Conservation (phyloP, 306 rosid species). For the Cicer chorassanicum region DNA sequence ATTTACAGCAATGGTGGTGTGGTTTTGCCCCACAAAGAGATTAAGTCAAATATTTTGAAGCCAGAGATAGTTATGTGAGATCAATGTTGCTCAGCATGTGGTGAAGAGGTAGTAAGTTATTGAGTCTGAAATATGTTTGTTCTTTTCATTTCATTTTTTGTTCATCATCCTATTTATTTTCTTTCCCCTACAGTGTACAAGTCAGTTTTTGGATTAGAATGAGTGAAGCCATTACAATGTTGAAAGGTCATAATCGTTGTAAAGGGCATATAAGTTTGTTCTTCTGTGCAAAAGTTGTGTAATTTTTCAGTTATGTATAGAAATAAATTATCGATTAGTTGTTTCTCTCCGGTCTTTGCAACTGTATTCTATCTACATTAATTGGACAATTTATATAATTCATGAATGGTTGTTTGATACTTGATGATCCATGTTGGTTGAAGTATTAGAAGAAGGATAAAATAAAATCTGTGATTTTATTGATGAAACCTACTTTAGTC, state of each 20-base stretch:
- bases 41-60: constrained; percentile 90
- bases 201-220: constrained; percentile 44
- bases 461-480: too few relatives aligned
- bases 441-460: background rate
- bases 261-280: constrained; percentile 42
- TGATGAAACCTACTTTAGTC: too few relatives aligned
- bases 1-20: constrained; percentile 94
- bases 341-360: constrained; percentile 16
- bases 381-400: constrained; percentile 7
- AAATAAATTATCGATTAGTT: constrained; percentile 41
- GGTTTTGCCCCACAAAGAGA: constrained; percentile 97
- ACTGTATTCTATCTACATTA: constrained; percentile 22
- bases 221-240: constrained; percentile 42
- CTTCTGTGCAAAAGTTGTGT: constrained; percentile 49
- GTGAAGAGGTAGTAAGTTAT: constrained; percentile 44
- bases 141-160: constrained; percentile 15
- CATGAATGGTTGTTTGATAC: background rate
- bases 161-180: constrained; percentile 26
- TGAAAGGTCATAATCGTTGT: constrained; percentile 38
- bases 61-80: constrained; percentile 94
- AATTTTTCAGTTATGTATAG: constrained; percentile 41
- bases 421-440: background rate
- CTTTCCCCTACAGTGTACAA: constrained; percentile 35
- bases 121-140: constrained; percentile 43
- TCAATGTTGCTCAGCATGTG: constrained; percentile 37